phyloP scores from a whole-genome alignment of 108 stramenopile species.

The Cyclotella choctawhatcheeana region DNA sequence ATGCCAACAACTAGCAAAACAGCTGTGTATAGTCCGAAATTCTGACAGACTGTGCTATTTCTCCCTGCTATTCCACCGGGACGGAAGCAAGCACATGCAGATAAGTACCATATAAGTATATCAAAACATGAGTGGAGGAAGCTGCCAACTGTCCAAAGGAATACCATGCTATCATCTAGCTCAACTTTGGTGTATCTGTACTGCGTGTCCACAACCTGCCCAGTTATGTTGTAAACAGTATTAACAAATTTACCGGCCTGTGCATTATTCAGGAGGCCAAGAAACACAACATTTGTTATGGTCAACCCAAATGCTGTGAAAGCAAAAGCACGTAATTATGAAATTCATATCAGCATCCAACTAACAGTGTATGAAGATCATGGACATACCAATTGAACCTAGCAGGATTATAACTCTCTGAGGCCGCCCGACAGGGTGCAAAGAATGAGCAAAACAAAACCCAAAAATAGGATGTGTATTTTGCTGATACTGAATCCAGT shows the following conservation, averaged over 20 bases:
- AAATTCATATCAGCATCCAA: no score
- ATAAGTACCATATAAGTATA: conserved; percentile 72
- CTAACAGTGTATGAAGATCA: no score
- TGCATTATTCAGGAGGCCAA: conserved; percentile 55
- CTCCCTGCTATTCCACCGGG: conserved; percentile 47
- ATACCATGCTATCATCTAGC: conserved; percentile 61
- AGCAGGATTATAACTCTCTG: conserved; percentile 74
- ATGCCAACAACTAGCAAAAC: conserved; percentile 42
- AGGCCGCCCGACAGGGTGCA: conserved; percentile 66
- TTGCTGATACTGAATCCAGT: conserved; percentile 74
- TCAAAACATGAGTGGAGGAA: conserved; percentile 71
- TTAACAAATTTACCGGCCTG: conserved; percentile 21
- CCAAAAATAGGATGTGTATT: conserved; percentile 90
- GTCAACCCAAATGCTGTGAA: conserved; percentile 70
- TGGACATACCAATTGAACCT: conserved; percentile 49
- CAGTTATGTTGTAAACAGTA: conserved; percentile 36
- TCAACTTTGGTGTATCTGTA: conserved; percentile 37
- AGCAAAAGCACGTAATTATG: not conserved
- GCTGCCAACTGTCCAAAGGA: conserved; percentile 82
- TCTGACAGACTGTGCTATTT: conserved; percentile 34
- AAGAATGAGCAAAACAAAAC: conserved; percentile 68
- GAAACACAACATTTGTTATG: conserved; percentile 73
- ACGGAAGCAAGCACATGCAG: conserved; percentile 78
- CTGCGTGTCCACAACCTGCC: conserved; percentile 18
- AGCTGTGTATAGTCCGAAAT: conserved; percentile 50